Percentiles rank a stretch among this genome's conserved stretches.
phyloP scores from a whole-genome alignment of 345 rosid species.

The Euphorbia peplus region DNA sequence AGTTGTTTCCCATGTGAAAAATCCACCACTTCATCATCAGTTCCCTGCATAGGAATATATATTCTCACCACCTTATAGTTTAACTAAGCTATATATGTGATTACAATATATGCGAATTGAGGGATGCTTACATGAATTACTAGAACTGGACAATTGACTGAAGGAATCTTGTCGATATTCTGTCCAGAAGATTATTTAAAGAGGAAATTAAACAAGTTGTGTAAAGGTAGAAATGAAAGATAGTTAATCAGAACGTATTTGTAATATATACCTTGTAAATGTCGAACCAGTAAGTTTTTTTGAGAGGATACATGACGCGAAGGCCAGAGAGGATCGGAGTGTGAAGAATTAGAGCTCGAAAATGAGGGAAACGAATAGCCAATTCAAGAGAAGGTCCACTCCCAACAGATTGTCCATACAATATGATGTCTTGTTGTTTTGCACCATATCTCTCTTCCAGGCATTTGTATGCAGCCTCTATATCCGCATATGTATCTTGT shows the following conservation, averaged over 20 bases:
- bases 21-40: constrained; percentile 75
- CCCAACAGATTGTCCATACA: constrained; percentile 88
- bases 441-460: constrained; percentile 54
- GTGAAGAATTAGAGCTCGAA: constrained; percentile 80
- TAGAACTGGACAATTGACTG: constrained; percentile 73
- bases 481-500: constrained; percentile 88
- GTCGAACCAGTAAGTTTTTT: constrained; percentile 75
- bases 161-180: constrained; percentile 82
- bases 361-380: constrained; percentile 53
- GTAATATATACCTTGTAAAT: constrained; percentile 66
- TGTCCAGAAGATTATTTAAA: constrained; percentile 36
- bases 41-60: constrained; percentile 78
- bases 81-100: not conserved
- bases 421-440: constrained; percentile 65
- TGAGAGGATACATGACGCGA: constrained; percentile 80
- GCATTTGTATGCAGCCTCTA: constrained; percentile 73
- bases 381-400: constrained; percentile 86
- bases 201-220: not conserved
- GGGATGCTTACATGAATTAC: constrained; percentile 73
- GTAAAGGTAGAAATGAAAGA: no score
- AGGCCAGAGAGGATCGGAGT: constrained; percentile 84
- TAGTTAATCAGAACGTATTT: no score
- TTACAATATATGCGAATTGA: no score
- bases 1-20: constrained; percentile 83
- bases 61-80: not conserved